Percentiles rank a stretch among this genome's conserved stretches.
These are phyloP conservation scores for Mortierella claussenii DNA, from an alignment of 192 early-diverging fungal species.

Conservation along the genomic window DNA sequence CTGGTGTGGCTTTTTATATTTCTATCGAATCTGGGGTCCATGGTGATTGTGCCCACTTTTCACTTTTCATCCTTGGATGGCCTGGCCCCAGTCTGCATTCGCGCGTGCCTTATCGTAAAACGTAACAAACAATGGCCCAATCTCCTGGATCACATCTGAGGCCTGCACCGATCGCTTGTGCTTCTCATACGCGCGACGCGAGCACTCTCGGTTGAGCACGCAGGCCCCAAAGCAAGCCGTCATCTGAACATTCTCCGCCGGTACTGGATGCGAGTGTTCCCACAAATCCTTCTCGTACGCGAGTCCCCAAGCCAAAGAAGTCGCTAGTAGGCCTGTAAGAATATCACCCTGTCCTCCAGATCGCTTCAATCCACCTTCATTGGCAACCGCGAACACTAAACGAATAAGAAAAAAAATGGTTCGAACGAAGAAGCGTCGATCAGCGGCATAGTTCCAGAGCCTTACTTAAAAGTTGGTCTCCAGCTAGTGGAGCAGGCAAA, in stretches of 20 bases:
- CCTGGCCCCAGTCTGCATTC: slow-evolving; percentile 17
- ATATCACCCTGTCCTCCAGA: slow-evolving; percentile 98
- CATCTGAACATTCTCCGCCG: slow-evolving; percentile 51
- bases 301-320: slow-evolving; percentile 90
- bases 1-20: no score
- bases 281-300: slow-evolving; percentile 68
- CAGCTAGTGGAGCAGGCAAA: no score
- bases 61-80: slow-evolving; percentile 11
- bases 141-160: slow-evolving; percentile 68
- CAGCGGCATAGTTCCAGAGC: no score
- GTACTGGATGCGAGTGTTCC: slow-evolving; percentile 57
- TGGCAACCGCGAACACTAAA: slow-evolving; percentile 68
- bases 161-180: slow-evolving; percentile 70
- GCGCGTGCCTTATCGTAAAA: slow-evolving; percentile 25
- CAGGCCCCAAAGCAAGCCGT: slow-evolving; percentile 78
- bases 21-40: no score
- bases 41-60: no score
- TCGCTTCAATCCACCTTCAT: slow-evolving; percentile 78
- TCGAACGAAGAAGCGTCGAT: no score
- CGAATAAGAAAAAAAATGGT: no score
- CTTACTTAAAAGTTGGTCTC: no score
- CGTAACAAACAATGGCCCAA: slow-evolving; percentile 58
- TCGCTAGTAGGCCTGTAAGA: slow-evolving; percentile 82
- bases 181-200: slow-evolving; percentile 67
- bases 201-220: slow-evolving; percentile 60